phyloP scores from a whole-genome alignment of 495 filamentous ascomycete species.

The Tuber brumale region DNA sequence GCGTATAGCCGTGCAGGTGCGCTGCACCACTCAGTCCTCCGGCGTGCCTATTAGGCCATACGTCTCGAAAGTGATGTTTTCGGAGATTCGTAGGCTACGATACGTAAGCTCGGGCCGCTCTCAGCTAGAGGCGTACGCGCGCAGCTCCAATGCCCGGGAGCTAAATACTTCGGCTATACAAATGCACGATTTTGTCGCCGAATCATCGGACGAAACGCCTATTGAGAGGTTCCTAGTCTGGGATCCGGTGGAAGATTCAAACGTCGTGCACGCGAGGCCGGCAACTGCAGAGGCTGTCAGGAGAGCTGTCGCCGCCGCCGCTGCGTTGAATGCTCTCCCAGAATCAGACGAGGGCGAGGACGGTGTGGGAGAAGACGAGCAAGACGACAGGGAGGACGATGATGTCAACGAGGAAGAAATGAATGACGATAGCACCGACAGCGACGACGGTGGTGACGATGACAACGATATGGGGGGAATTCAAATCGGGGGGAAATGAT shows the following conservation, averaged over 20 bases:
- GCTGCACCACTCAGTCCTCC: neutral
- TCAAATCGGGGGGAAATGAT: neutral
- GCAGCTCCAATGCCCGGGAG: neutral
- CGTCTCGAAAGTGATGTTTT: neutral
- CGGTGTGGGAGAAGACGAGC: neutral
- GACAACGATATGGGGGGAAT: neutral
- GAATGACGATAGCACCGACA: neutral
- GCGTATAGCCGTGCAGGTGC: neutral
- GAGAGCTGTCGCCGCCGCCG: neutral
- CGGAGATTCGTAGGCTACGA: neutral
- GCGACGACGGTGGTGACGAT: neutral
- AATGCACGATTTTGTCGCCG: conserved; percentile 16
- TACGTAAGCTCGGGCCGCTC: conserved; percentile 7
- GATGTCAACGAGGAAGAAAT: neutral
- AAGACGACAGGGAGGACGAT: neutral
- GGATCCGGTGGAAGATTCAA: conserved; percentile 26
- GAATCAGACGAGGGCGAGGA: neutral
- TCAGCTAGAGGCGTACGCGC: conserved; percentile 13
- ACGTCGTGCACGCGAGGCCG: conserved; percentile 23
- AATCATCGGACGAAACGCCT: conserved; percentile 22
- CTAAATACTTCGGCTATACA: conserved; percentile 10
- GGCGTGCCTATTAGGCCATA: neutral
- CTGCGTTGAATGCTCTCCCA: neutral
- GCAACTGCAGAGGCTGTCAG: conserved; percentile 16
- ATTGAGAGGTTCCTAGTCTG: conserved; percentile 22